Percentiles rank a stretch among this genome's conserved stretches.
Evolutionary conservation across 768 basidiomycete species (phyloP).

Genomic region (Rickenella mellea): DNA sequence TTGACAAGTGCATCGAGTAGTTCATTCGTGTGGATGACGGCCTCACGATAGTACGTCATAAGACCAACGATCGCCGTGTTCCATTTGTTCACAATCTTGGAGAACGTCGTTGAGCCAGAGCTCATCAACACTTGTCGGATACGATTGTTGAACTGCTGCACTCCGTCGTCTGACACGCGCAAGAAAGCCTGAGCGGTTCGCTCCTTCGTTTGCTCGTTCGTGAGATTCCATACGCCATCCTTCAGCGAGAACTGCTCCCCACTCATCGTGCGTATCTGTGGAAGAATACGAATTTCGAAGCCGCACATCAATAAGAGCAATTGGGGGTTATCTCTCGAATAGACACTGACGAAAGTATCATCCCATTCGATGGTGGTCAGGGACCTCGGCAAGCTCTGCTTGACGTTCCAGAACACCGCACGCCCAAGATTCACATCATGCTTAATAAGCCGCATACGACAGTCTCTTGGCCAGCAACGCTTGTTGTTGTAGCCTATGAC

Average conservation of each 20-base stretch:
- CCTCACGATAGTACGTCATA: constrained; percentile 97
- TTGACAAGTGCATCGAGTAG: constrained; percentile 96
- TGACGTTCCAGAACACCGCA: constrained; percentile 99
- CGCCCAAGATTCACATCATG: constrained; percentile 98
- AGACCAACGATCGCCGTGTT: constrained; percentile 91
- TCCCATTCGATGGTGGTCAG: constrained; percentile 99
- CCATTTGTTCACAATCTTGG: constrained; percentile 99
- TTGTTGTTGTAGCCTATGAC: constrained; percentile 99
- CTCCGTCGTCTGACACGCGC: constrained; percentile 92
- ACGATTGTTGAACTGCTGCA: constrained; percentile 95
- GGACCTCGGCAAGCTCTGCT: constrained; percentile 90
- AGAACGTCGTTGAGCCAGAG: constrained; percentile 96
- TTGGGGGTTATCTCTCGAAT: constrained; percentile 96
- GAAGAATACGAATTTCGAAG: constrained; percentile 97
- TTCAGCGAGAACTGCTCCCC: constrained; percentile 96
- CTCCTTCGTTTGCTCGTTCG: constrained; percentile 95
- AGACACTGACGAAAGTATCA: constrained; percentile 94
- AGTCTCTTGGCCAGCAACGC: constrained; percentile 98
- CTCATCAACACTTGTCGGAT: constrained; percentile 97
- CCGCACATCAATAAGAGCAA: constrained; percentile 97
- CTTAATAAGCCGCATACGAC: constrained; percentile 97
- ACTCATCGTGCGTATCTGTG: constrained; percentile 90
- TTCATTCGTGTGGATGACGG: constrained; percentile 95
- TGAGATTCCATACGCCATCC: constrained; percentile 93
- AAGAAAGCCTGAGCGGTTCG: constrained; percentile 96